Evolutionary conservation across 768 basidiomycete genomes (phyloP).

Genomic region (Russula dissimulans): DNA sequence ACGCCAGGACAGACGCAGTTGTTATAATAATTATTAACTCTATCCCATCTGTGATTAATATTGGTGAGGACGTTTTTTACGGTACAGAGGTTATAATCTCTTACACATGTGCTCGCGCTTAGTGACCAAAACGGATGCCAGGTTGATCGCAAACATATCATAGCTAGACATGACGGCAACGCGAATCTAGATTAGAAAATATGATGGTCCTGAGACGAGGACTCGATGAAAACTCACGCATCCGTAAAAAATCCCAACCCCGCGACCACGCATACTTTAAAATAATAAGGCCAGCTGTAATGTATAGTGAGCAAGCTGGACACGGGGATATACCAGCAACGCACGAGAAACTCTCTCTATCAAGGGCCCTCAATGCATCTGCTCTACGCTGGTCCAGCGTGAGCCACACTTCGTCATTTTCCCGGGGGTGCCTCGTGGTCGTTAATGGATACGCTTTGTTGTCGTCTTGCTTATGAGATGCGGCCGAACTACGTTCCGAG

Average conservation of each 20-base stretch:
- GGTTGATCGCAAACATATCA: too few species aligned
- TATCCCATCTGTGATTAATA: conserved; percentile 42
- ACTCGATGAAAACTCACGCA: too few species aligned
- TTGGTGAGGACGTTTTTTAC: too few species aligned
- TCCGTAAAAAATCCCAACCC: too few species aligned
- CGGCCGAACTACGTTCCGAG: background rate
- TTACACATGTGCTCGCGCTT: too few species aligned
- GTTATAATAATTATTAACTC: conserved; percentile 76
- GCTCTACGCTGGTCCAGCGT: background rate
- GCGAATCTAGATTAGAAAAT: too few species aligned
- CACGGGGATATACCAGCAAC: background rate
- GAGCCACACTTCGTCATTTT: too few species aligned
- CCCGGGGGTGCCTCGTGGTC: background rate
- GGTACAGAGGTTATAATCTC: too few species aligned
- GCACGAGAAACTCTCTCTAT: background rate
- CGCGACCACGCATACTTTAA: background rate
- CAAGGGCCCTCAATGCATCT: background rate
- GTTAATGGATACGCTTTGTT: background rate
- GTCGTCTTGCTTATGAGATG: too few species aligned
- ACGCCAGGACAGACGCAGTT: conserved; percentile 67
- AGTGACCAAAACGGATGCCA: too few species aligned
- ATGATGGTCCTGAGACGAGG: too few species aligned
- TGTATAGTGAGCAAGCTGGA: background rate
- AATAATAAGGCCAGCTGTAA: background rate
- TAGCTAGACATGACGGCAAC: too few species aligned